phyloP scores from a whole-genome alignment of 1,139 yeast species.

The Suzukiozyma palmioleophila region DNA sequence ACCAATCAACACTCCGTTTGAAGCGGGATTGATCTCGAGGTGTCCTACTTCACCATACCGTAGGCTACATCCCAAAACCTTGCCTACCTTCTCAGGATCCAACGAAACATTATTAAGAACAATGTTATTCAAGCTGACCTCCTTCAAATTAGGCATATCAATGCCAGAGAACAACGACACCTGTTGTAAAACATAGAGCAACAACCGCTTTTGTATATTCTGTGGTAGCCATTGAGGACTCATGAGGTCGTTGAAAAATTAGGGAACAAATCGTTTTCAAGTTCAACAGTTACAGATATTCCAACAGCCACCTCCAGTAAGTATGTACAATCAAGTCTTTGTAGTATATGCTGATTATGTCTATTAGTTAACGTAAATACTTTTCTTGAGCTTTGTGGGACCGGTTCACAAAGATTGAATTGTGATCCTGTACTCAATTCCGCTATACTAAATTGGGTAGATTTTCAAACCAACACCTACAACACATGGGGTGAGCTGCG shows the following conservation, averaged over 20 bases:
- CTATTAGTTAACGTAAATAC: no score
- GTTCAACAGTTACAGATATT: background rate
- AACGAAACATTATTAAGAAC: constrained; percentile 60
- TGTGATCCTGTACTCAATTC: no score
- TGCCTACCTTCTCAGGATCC: constrained; percentile 66
- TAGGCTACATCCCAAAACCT: constrained; percentile 61
- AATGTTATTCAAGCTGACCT: constrained; percentile 58
- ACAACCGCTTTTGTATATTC: constrained; percentile 73
- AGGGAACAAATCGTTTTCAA: background rate
- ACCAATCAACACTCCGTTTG: constrained; percentile 37
- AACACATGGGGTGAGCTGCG: no score
- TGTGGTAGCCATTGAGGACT: constrained; percentile 79
- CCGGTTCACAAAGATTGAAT: no score
- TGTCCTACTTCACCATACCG: constrained; percentile 59
- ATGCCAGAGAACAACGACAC: constrained; percentile 79
- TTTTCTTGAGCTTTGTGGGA: no score
- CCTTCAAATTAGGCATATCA: constrained; percentile 73
- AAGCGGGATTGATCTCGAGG: constrained; percentile 35
- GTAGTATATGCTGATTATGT: no score
- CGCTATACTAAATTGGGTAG: no score
- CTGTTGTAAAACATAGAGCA: constrained; percentile 76
- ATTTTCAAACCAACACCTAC: no score
- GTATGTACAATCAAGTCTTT: no score
- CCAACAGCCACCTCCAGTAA: no score
- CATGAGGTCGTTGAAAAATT: constrained; percentile 23